These are phyloP conservation scores for Cryphonectria japonica DNA, from an alignment of 2,329 filamentous ascomycete genomes.

Conservation along the genomic window DNA sequence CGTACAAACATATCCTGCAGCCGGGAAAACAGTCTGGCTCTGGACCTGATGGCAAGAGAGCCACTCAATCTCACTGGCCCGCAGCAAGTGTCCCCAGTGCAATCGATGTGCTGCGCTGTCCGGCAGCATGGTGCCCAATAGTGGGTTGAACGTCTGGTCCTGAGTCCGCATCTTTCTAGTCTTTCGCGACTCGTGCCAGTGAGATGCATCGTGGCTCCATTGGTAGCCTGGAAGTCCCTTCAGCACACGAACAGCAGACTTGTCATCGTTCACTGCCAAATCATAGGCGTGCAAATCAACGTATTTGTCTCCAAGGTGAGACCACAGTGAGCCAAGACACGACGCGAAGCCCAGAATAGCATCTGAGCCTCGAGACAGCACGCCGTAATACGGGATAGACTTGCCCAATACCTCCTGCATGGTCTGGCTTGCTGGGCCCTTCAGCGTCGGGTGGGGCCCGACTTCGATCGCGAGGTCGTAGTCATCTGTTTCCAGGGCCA, in stretches of 20 bases:
- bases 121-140: slow-evolving; percentile 11
- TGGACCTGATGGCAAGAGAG: slow-evolving; percentile 42
- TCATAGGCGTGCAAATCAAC: slow-evolving; percentile 21
- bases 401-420: slow-evolving; percentile 26
- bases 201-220: slow-evolving; percentile 21
- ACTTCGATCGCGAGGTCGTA: slow-evolving; percentile 35
- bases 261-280: slow-evolving; percentile 1
- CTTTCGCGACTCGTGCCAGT: slow-evolving; percentile 25
- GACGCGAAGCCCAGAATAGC: slow-evolving; percentile 30
- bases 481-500: slow-evolving; percentile 23
- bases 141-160: slow-evolving; percentile 10
- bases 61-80: slow-evolving; percentile 40
- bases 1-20: slow-evolving; percentile 31
- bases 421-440: slow-evolving; percentile 43
- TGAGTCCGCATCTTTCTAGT: slow-evolving; percentile 10
- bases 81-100: slow-evolving; percentile 35
- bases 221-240: slow-evolving; percentile 23
- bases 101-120: slow-evolving; percentile 22
- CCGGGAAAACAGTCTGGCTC: slow-evolving; percentile 44
- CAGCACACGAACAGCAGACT: slow-evolving; percentile 11
- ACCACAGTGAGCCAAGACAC: slow-evolving; percentile 31
- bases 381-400: slow-evolving; percentile 34
- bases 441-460: slow-evolving; percentile 44
- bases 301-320: neutral
- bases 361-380: slow-evolving; percentile 30